phyloP scores from a whole-genome alignment of 768 basidiomycete genomes.

The Dioszegia aurantiaca region DNA sequence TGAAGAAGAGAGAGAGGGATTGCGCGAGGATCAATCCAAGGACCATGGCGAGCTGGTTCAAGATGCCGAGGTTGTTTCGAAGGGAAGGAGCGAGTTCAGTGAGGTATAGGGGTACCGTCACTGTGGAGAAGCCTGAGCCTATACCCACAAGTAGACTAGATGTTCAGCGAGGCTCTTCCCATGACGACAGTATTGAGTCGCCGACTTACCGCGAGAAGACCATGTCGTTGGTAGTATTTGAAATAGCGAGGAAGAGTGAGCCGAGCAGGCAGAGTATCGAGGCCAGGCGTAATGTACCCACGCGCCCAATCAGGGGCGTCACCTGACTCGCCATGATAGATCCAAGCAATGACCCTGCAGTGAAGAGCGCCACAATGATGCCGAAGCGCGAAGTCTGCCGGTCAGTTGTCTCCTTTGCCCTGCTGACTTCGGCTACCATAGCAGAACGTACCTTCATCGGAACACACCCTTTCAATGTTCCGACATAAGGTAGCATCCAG shows the following conservation, averaged over 20 bases:
- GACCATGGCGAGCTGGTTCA: conserved; percentile 18
- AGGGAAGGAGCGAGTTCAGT: conserved; percentile 16
- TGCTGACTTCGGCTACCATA: not conserved
- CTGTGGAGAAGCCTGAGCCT: conserved; percentile 8
- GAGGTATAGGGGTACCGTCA: conserved; percentile 11
- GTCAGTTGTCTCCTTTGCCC: not conserved
- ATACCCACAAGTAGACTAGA: conserved; percentile 12
- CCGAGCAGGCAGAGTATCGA: conserved; percentile 8
- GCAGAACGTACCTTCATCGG: conserved; percentile 12
- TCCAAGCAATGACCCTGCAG: conserved; percentile 2
- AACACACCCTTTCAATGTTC: conserved; percentile 11
- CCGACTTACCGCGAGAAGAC: conserved; percentile 7
- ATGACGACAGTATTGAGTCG: too few species aligned
- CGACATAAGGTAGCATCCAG: conserved; percentile 12
- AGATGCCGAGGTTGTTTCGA: conserved; percentile 15
- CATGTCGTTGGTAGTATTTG: conserved; percentile 15
- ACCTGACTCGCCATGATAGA: conserved; percentile 3
- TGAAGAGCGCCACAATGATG: conserved; percentile 13
- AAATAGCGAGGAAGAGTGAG: conserved; percentile 11
- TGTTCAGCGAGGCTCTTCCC: not conserved
- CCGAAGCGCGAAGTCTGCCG: conserved; percentile 12
- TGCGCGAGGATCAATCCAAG: conserved; percentile 12
- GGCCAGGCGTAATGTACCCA: conserved; percentile 1
- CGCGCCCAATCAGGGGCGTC: conserved; percentile 8
- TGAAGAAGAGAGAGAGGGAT: conserved; percentile 12